Evolutionary conservation across 2,329 filamentous ascomycete genomes (phyloP), one percentile per base, ranked within the genome.

Genomic region (Stachybotrys chartarum): DNA sequence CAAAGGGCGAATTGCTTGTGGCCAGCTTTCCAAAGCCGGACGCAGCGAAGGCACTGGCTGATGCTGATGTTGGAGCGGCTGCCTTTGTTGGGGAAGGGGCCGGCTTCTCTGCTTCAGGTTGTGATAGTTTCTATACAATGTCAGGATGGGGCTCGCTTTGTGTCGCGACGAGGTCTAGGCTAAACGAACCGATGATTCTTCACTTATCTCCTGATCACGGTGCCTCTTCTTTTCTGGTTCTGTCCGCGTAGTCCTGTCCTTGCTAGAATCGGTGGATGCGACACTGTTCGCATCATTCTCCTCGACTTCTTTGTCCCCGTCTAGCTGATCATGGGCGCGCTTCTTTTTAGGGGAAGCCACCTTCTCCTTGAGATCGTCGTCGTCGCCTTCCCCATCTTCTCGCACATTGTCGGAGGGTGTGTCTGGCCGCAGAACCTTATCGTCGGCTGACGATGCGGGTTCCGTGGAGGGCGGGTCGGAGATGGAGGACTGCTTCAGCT

Each of bases 21-120:
- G 86, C 79, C 55, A 90, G 81, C 53, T 85, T 83, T 53, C 85
- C 82, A 64, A 91, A 85, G 17, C 80, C 82, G 3, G 88, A 91
- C 51, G 77, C 78, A 24, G 83, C 83, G 68, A 91, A 91, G 6
- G 85, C 82, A 10, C 81, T 81, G 12, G 77, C 58, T 7, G 86
- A 83, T 17, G 82, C 79, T 53, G 86, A 83, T 17, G 82, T 80
- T 53, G 68, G 66, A 42, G 60, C 57, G 32, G 60, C 48, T 52
- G 66, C 63, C 55, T 68, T 67, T 44, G 58, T 52, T 24, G 61
- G 54, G 17, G 65, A 61, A 50, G 62, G 63, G 57, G 54, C 59
- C 6, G 31, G 60, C 59, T 50, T 66, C 66, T 50, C 55, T 54
- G 16, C 35, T 42, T 42, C 35, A 5, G 35, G 35, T 42, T 42